Base-by-base conservation (phyloP, 768 basidiomycete genomes). In the Podaxis pistillaris region DNA sequence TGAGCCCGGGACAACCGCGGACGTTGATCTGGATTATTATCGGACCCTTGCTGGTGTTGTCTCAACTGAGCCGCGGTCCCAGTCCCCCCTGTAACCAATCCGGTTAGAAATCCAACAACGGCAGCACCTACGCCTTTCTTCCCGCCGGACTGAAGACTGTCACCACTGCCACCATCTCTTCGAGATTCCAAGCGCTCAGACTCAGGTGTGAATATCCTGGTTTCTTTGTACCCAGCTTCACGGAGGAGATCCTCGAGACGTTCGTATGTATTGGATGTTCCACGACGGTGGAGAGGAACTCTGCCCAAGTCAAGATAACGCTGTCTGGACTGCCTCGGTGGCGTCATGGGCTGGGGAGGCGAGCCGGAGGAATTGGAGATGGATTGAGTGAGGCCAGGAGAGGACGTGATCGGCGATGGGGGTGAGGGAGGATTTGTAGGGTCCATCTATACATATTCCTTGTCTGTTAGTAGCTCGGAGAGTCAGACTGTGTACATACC, bases 151-250 rank as follows among this genome's bases (percentile, higher is more conserved):
- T 67, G 71, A n/a, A 62, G 62, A 24, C 66, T 68, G 56, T 70
- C 69, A 63, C 69, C 33, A 9, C 1, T 33, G 33, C 33, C 65
- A 63, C 67, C 70, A 12, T 73, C 70, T 11, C 69, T 70, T 22
- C 69, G 68, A 26, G 71, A 71, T 17, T 75, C 76, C 17, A 70
- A 69, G 41, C 83, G 81, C 63, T 93, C 91, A 3, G 81, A 78
- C 73, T 94, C 92, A 7, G 94, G 94, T 0, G 94, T 95, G 68
- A 92, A 91, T 11, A 97, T 82, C 47, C 94, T 84, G 2, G 93
- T 95, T 70, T 96, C 94, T 72, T 93, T 94, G 79, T 95, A 96
- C 1, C 94, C 94, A 1, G 93, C 93, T 71, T 94, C 90, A 55
- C 85, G 80, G 28, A 97, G 80, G 17, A 97, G 79, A 74, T 95